Evolutionary conservation across 345 rosid genomes (phyloP).

Genomic region (Eutrema japonicum): DNA sequence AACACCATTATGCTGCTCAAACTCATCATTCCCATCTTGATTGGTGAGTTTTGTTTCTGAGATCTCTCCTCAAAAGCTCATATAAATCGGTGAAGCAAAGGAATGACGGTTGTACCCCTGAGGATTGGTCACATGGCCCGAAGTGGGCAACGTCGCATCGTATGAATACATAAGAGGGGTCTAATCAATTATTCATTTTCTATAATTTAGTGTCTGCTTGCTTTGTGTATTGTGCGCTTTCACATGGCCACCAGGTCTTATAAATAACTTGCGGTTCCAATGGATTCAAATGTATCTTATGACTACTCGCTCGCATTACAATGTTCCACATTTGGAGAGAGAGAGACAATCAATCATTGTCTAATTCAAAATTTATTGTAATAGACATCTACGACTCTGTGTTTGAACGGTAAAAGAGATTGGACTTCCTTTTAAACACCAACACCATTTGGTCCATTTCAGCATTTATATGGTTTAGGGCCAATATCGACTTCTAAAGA

Average conservation of each 20-base stretch:
- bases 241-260: conserved; percentile 39
- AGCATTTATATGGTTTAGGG: too few relatives aligned
- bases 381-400: too few relatives aligned
- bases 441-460: too few relatives aligned
- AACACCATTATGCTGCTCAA: conserved; percentile 28
- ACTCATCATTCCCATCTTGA: conserved; percentile 36
- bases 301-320: conserved; percentile 13
- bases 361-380: neutral
- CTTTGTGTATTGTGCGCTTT: conserved; percentile 13
- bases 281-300: conserved; percentile 1
- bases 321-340: neutral
- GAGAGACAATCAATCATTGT: neutral
- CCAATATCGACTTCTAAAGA: conserved; percentile 21
- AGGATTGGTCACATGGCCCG: conserved; percentile 32
- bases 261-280: neutral
- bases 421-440: neutral
- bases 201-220: conserved; percentile 4
- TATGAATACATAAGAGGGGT: conserved; percentile 16
- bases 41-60: conserved; percentile 25
- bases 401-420: too few relatives aligned
- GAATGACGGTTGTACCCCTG: conserved; percentile 35
- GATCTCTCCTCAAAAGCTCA: conserved; percentile 35
- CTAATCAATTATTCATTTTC: conserved; percentile 11
- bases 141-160: conserved; percentile 38
- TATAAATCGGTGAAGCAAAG: neutral